Evolutionary conservation across 2,329 filamentous ascomycete species (phyloP).

Genomic region (Colletotrichum tofieldiae): DNA sequence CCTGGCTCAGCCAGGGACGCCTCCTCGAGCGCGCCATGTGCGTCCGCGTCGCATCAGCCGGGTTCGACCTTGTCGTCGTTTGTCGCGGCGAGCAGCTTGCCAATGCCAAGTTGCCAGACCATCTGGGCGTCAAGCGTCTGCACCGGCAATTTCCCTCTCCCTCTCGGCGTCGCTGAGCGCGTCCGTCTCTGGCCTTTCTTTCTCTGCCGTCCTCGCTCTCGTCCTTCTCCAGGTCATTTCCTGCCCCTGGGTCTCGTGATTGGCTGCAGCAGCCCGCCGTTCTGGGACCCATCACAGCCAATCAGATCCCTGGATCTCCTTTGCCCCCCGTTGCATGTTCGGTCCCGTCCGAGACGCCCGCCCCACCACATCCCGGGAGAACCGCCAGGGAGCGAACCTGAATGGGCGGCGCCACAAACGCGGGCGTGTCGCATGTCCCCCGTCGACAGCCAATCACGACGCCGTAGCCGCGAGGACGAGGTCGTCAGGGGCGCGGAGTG

Average conservation of each 20-base stretch:
- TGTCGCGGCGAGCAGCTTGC: neutral
- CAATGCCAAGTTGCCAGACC: neutral
- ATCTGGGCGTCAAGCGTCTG: neutral
- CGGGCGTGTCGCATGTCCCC: slow-evolving; percentile 25
- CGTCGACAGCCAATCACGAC: slow-evolving; percentile 7
- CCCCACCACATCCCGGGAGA: slow-evolving; percentile 23
- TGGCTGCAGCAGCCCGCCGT: neutral
- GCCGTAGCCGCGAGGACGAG: neutral
- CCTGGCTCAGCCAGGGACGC: slow-evolving; percentile 34
- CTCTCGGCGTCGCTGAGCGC: neutral
- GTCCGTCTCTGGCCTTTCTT: no score
- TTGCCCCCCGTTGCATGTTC: slow-evolving; percentile 6
- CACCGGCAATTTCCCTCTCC: neutral
- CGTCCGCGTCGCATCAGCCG: slow-evolving; percentile 4
- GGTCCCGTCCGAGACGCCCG: slow-evolving; percentile 20
- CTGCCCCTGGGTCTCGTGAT: neutral
- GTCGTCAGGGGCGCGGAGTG: neutral
- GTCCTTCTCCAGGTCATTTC: neutral
- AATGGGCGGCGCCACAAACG: slow-evolving; percentile 11
- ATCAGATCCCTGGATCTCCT: neutral
- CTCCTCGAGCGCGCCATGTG: slow-evolving; percentile 24
- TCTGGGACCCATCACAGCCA: neutral
- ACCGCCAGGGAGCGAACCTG: neutral
- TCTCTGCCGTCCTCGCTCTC: neutral
- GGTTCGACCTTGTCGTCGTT: slow-evolving; percentile 27